Percentiles rank a stretch among this genome's conserved stretches.
Evolutionary conservation across 1,284 basidiomycete genomes (phyloP).

Genomic region (Pascua guehoae): DNA sequence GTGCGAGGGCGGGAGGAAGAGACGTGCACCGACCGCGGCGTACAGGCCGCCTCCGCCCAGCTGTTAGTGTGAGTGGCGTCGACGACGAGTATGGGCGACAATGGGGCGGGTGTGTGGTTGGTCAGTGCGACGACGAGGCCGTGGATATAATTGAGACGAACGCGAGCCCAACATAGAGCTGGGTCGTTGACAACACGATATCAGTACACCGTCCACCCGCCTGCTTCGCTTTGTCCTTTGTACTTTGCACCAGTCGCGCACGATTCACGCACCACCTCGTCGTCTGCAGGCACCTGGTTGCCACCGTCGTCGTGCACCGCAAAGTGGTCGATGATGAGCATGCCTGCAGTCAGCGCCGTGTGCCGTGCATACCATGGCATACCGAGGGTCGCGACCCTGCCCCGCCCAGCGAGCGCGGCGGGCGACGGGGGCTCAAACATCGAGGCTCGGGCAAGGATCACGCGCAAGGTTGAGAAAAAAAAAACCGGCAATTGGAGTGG

Average conservation of each 20-base stretch:
- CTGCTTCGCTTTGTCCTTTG: neutral
- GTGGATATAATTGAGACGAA: neutral
- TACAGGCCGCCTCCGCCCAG: slow-evolving; percentile 86
- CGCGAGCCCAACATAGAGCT: neutral
- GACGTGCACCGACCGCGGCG: slow-evolving; percentile 36
- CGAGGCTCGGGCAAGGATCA: no score
- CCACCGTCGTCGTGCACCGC: slow-evolving; percentile 60
- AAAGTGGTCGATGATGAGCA: slow-evolving; percentile 87
- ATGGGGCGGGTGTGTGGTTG: no score
- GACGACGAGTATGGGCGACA: neutral
- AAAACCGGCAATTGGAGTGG: neutral
- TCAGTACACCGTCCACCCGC: no score
- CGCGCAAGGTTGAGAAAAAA: neutral
- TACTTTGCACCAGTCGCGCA: neutral
- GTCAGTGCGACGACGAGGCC: no score
- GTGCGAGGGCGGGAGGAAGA: slow-evolving; percentile 44
- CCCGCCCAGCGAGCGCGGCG: slow-evolving; percentile 2
- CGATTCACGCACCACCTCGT: slow-evolving; percentile 26
- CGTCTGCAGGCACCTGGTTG: slow-evolving; percentile 52
- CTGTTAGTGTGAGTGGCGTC: slow-evolving; percentile 46
- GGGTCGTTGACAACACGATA: no score
- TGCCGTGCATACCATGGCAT: neutral
- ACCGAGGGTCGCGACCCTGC: slow-evolving; percentile 19
- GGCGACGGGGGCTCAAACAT: neutral
- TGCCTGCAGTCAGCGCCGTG: slow-evolving; percentile 54